These are phyloP conservation scores for Vigna reflexopilosa DNA, from an alignment of 306 rosid species.

Conservation along the genomic window DNA sequence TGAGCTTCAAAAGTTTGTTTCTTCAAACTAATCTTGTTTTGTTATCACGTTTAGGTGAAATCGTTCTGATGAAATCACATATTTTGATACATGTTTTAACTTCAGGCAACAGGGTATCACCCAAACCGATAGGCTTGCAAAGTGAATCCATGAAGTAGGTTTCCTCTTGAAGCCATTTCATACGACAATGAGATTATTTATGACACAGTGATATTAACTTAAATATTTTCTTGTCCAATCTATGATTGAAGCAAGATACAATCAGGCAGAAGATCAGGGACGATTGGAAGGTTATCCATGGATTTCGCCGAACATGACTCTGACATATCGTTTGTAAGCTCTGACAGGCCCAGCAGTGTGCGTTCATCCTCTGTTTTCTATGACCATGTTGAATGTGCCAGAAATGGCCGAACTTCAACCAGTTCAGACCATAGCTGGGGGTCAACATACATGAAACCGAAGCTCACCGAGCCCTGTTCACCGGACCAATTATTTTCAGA, in stretches of 20 bases:
- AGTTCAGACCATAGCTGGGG: slow-evolving; percentile 73
- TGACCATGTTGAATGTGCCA: slow-evolving; percentile 60
- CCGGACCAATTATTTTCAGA: slow-evolving; percentile 62
- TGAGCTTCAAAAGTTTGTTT: slow-evolving; percentile 65
- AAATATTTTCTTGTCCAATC: background rate
- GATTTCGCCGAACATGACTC: slow-evolving; percentile 72
- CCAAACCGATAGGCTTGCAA: slow-evolving; percentile 63
- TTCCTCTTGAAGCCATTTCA: background rate
- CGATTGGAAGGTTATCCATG: slow-evolving; percentile 50
- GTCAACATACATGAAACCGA: slow-evolving; percentile 53
- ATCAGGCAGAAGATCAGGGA: slow-evolving; percentile 46
- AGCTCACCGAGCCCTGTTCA: slow-evolving; percentile 49
- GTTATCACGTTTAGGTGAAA: background rate
- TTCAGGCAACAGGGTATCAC: slow-evolving; percentile 55
- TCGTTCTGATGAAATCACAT: background rate
- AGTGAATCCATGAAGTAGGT: slow-evolving; percentile 63
- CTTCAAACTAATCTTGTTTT: background rate
- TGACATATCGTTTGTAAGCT: slow-evolving; percentile 87
- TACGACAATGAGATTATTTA: background rate
- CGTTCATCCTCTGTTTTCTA: slow-evolving; percentile 60
- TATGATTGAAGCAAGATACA: slow-evolving; percentile 52
- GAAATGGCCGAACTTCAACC: slow-evolving; percentile 65
- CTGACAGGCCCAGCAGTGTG: slow-evolving; percentile 78
- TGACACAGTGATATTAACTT: background rate
- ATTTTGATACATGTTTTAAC: slow-evolving; percentile 10